Evolutionary conservation across 345 rosid species (phyloP), one percentile per base, ranked within the genome.

Genomic region (Eucalyptus victrix): DNA sequence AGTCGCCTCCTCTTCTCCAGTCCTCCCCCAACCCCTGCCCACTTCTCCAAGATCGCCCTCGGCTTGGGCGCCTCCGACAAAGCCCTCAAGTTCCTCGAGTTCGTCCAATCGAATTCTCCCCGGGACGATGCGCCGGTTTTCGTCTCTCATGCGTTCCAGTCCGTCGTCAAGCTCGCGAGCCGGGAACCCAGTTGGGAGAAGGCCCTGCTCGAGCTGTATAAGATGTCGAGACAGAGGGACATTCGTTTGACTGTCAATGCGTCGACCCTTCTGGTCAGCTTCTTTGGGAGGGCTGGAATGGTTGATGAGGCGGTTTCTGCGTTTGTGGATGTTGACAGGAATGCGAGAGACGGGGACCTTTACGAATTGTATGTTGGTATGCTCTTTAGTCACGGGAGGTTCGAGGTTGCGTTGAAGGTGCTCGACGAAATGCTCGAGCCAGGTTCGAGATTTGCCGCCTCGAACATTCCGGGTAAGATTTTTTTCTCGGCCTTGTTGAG

Each of bases 341-440:
- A 81, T 60, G 13, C 86, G 87, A 94, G 91, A 69, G 95, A 88
- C 88, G 89, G 97, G 8, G 90, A 89, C n/a, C 89, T 95, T 42
- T 90, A 94, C 88, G 94, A 97, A 83, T 91, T 89, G 80, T 44
- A 93, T 58, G 90, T 96, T 4, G 90, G 89, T 7, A 89, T 86
- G 30, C 28, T 94, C 42, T 8, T 95, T 12, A 88, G 91, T 51
- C 90, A 76, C 45, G 95, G 94, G 44, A 92, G 93, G 56, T 89
- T 89, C 11, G 93, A 91, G 24, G 89, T 93, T 90, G 99, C 98
- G 14, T 89, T 96, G 87, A 94, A 96, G 90, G 91, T 96, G 97
- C 94, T 98, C 94, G 98, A 95, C 80, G 98, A 95, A 97, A 97
- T 98, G 99, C 95, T 95, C 83, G 90, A 91, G 2, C 89, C 50